phyloP scores from a whole-genome alignment of 441 rosid species.

The Pelargonium cotyledonis region DNA sequence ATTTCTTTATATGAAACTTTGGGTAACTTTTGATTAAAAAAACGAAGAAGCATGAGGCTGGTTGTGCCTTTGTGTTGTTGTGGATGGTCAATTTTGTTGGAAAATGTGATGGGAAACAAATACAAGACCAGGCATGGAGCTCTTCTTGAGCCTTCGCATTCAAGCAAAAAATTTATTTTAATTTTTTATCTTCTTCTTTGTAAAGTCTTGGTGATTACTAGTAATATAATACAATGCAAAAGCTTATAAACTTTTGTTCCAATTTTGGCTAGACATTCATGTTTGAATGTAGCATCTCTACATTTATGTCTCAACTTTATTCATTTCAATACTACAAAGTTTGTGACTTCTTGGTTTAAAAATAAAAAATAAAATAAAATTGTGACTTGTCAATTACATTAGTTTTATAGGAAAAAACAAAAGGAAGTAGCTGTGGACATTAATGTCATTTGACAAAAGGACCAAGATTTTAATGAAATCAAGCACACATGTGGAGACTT shows the following conservation, averaged over 20 bases:
- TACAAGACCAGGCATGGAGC: not conserved
- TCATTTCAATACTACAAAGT: too few relatives aligned
- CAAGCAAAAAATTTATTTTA: not conserved
- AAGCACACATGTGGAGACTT: not conserved
- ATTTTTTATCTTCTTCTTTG: not conserved
- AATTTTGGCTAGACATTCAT: not conserved
- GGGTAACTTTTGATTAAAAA: constrained; percentile 6
- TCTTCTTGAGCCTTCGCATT: not conserved
- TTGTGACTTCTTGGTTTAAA: too few relatives aligned
- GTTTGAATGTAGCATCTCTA: not conserved
- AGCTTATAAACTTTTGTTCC: constrained; percentile 6
- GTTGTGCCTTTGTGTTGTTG: not conserved
- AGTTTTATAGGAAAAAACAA: not conserved
- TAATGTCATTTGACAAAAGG: not conserved
- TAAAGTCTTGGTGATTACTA: constrained; percentile 7
- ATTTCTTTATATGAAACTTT: not conserved
- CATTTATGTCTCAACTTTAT: not conserved
- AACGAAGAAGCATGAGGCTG: not conserved
- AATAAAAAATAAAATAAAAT: too few relatives aligned
- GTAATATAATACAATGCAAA: not conserved
- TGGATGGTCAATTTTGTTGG: constrained; percentile 5
- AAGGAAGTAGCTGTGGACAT: not conserved
- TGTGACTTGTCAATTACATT: too few relatives aligned
- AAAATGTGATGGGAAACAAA: not conserved
- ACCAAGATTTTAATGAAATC: not conserved